Base-by-base conservation (phyloP, 2,329 filamentous ascomycete genomes). In the Xylaria sp. region DNA sequence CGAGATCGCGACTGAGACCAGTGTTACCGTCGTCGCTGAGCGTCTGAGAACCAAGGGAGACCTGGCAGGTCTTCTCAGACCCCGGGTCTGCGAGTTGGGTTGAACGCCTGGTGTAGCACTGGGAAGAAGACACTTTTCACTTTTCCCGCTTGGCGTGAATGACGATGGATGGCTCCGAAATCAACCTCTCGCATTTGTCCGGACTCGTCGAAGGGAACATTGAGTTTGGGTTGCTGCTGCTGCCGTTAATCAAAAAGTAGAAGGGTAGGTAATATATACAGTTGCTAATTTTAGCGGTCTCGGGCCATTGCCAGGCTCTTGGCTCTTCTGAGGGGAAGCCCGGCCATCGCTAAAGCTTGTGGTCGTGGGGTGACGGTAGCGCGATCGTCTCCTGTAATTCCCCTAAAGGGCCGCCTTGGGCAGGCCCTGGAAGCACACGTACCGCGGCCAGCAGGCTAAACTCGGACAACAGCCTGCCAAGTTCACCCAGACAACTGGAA, bases 391-490 rank as follows among this genome's bases (percentile, higher is more conserved):
- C 51, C 64, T 69, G 20, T 3, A 64, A 52, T 69, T 69, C 54
- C 64, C 66, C 62, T 62, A 64, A 43, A n/a, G 62, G 62, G 58
- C 25, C 66, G 28, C 60, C 10, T 54, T 25, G 49, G 33, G 41
- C 52, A 67, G 64, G 52, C 63, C 57, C 69, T 73, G 65, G 69
- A 69, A 49, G 57, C 63, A 73, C 59, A 71, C 72, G 68, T 72
- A 41, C 75, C 75, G 73, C 62, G 69, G 73, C 70, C 73, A 74
- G 61, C 64, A 70, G 68, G 68, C 68, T 70, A 70, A 76, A 76
- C 54, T 71, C 68, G 58, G 58, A 72, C 39, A 20, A 59, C 59
- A 43, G 48, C 57, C 46, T 62, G 71, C 73, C 74, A 72, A 75
- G 70, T 66, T 56, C 61, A 49, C 41, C 43, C 49, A 43, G 12